Percentiles rank a stretch among this genome's conserved stretches.
Evolutionary conservation across 805 yeast species (phyloP).

Genomic region (Candida morakotiae): DNA sequence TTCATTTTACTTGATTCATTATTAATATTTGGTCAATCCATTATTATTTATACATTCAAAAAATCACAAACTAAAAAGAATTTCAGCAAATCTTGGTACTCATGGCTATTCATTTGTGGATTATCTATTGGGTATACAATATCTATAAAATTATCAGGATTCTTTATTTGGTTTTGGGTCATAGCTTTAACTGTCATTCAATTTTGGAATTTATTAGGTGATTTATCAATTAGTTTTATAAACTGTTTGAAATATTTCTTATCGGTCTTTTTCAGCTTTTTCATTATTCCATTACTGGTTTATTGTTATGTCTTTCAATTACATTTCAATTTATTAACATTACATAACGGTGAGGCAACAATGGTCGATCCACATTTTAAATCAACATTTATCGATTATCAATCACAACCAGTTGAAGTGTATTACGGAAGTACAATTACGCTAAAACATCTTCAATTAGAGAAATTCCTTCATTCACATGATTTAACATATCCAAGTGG

Average conservation of each 20-base stretch:
- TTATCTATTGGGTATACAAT: constrained; percentile 50
- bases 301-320: constrained; percentile 55
- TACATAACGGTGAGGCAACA: constrained; percentile 57
- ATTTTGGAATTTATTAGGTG: constrained; percentile 71
- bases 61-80: constrained; percentile 40
- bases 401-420: constrained; percentile 54
- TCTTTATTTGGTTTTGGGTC: constrained; percentile 65
- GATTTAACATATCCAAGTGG: constrained; percentile 59
- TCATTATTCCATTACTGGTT: constrained; percentile 53
- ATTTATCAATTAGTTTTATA: constrained; percentile 43
- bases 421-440: constrained; percentile 70
- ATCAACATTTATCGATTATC: constrained; percentile 46
- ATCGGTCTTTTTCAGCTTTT: constrained; percentile 37
- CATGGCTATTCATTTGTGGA: constrained; percentile 45
- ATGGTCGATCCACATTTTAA: constrained; percentile 67
- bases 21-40: constrained; percentile 40
- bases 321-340: constrained; percentile 48
- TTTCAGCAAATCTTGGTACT: constrained; percentile 50
- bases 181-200: constrained; percentile 43
- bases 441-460: constrained; percentile 64
- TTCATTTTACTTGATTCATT: constrained; percentile 40
- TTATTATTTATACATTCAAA: constrained; percentile 51
- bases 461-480: constrained; percentile 82
- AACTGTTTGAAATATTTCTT: constrained; percentile 37
- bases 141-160: constrained; percentile 69